Conservation (phyloP, 1,284 basidiomycete genomes). For the Ganoderma lucidum region DNA sequence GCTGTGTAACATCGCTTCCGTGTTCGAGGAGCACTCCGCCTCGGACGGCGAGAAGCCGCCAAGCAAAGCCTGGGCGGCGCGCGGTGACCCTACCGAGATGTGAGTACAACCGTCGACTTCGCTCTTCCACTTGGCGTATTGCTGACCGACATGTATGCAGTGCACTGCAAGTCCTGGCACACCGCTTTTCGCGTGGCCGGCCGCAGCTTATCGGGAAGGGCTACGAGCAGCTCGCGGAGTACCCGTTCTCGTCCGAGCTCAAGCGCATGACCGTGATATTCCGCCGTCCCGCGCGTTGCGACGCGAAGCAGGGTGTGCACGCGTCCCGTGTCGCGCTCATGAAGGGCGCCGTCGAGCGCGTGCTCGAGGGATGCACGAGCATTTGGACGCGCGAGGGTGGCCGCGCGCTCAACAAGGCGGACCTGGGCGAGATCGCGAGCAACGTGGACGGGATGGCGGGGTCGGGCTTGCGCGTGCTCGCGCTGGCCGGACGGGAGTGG, state of each 20-base stretch:
- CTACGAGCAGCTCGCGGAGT: conserved; percentile 40
- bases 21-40: not conserved
- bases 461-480: not conserved
- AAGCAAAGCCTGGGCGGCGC: not conserved
- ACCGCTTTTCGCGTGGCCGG: not conserved
- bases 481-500: not conserved
- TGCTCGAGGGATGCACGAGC: not conserved
- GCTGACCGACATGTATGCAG: not conserved
- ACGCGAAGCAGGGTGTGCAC: not conserved
- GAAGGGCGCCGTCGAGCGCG: not conserved
- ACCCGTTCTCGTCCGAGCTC: conserved; percentile 68
- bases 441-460: not conserved
- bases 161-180: not conserved
- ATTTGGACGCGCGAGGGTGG: not conserved
- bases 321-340: not conserved
- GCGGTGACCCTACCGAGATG: not conserved
- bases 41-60: not conserved
- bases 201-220: conserved; percentile 16
- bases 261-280: conserved; percentile 62
- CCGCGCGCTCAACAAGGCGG: not conserved
- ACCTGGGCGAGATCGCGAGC: not conserved
- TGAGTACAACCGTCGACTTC: not conserved
- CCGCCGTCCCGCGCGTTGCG: not conserved
- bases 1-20: not conserved
- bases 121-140: not conserved